phyloP scores from a whole-genome alignment of 257 asterid genomes.

The Jaltomata sinuosa region DNA sequence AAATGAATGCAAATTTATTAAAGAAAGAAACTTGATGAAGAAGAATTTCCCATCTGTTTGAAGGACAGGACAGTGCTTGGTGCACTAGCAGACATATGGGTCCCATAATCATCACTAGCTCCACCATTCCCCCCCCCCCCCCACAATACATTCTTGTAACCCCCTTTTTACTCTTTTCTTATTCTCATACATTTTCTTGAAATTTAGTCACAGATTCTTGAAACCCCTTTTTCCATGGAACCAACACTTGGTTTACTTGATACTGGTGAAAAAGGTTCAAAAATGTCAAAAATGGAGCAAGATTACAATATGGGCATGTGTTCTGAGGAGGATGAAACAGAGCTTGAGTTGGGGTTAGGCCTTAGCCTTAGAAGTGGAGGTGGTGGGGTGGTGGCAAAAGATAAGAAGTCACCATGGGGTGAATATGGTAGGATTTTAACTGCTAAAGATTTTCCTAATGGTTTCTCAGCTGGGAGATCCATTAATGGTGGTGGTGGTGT shows the following conservation, averaged over 20 bases:
- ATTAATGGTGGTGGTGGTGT: slow-evolving; percentile 25
- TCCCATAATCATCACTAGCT: slow-evolving; percentile 34
- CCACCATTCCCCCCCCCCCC: slow-evolving; percentile 27
- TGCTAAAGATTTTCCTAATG: slow-evolving; percentile 59
- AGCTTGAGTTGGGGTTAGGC: slow-evolving; percentile 52
- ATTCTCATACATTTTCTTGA: neutral
- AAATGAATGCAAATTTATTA: neutral
- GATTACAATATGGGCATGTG: slow-evolving; percentile 1
- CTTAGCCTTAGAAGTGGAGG: slow-evolving; percentile 28
- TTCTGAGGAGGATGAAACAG: slow-evolving; percentile 15
- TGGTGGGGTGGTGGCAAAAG: slow-evolving; percentile 1
- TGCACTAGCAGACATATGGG: slow-evolving; percentile 50
- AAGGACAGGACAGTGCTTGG: slow-evolving; percentile 23
- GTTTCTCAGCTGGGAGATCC: slow-evolving; percentile 26
- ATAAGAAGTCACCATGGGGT: slow-evolving; percentile 28
- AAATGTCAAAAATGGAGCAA: neutral
- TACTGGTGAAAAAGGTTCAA: slow-evolving; percentile 7
- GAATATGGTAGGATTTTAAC: slow-evolving; percentile 50
- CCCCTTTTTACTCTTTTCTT: neutral
- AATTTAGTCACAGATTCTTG: slow-evolving; percentile 6
- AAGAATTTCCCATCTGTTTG: neutral
- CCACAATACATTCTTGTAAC: neutral
- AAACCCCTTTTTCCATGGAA: slow-evolving; percentile 23
- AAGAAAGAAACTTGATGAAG: slow-evolving; percentile 2
- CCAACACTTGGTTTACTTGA: slow-evolving; percentile 20